Base-by-base conservation (phyloP, 2,329 filamentous ascomycete species). In the Penicillium italicum region DNA sequence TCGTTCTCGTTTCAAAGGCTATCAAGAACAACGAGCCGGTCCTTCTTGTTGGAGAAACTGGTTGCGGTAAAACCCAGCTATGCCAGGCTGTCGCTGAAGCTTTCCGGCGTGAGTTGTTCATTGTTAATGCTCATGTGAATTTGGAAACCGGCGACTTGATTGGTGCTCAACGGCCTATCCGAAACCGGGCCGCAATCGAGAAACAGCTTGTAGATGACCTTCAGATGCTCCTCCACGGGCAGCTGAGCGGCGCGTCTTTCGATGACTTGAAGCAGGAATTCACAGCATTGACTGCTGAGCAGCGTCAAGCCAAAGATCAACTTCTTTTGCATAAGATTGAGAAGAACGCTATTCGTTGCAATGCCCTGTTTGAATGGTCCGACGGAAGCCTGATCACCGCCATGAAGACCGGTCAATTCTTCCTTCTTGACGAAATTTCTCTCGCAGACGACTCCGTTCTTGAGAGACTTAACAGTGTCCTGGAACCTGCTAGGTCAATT, bases 71-170 rank as follows among this genome's bases (percentile, higher is more conserved):
- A 77, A 99, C 94, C 0, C 97, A 93, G 2, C 89, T 99, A 7
- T 95, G 91, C 63, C 94, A 99, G 71, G 82, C 96, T 69, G 82
- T 97, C 50, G 91, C 94, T 3, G 88, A 96, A 67, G 88, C 90
- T 4, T 82, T 90, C 59, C 79, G 80, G 16, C 91, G 88, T 66
- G 79, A 89, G 60, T 78, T 99, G 37, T 86, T 92, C 63, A 94
- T 93, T 64, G 88, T 99, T 67, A 99, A 99, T 69, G 94, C 95
- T 3, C 95, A 99, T 73, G 93, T 97, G 64, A 99, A 99, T 62
- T 92, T 94, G 0, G 95, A 99, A 72, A 97, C 95, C 0, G 93
- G 94, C 16, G 94, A 99, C 72, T 80, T 99, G 11, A 97, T 99
- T 62, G 94, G 94, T 61, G 94, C 94, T 3, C 94, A 99, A 72